Percentiles rank a stretch among this genome's conserved stretches.
Evolutionary conservation across 2,329 filamentous ascomycete genomes (phyloP).

Genomic region (Penicillium oxalicum): DNA sequence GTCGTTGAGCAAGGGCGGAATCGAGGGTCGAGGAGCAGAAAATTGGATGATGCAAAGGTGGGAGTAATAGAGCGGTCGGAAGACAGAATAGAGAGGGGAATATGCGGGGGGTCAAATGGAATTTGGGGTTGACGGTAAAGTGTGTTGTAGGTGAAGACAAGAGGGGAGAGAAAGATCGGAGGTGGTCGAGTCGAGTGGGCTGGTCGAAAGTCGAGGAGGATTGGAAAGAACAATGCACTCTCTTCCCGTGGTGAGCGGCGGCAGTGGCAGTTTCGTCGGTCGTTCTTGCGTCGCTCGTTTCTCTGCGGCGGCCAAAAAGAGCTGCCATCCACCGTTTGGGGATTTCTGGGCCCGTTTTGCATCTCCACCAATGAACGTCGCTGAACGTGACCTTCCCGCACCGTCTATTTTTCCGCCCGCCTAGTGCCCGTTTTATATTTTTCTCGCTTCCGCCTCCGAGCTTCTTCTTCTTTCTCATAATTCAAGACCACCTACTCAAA

Average conservation of each 20-base stretch:
- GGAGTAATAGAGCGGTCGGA: not conserved
- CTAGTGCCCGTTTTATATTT: constrained; percentile 10
- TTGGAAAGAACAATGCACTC: no score
- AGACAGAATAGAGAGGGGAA: not conserved
- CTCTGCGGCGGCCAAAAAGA: no score
- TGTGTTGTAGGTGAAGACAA: no score
- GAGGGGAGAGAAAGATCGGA: no score
- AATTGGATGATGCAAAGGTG: constrained; percentile 2
- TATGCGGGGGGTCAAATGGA: no score
- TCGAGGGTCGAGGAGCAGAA: constrained; percentile 3
- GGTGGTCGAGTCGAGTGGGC: not conserved
- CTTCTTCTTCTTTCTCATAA: constrained; percentile 27
- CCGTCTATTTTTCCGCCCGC: constrained; percentile 27
- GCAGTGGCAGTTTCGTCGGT: no score
- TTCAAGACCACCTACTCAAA: constrained; percentile 68
- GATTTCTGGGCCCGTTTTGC: constrained; percentile 4
- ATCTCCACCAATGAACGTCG: constrained; percentile 24
- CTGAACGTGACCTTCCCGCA: constrained; percentile 23
- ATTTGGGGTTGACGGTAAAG: no score
- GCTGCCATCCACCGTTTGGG: no score
- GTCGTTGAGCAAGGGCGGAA: not conserved
- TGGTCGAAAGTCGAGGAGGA: not conserved
- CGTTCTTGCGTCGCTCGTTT: no score
- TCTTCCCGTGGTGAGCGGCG: no score
- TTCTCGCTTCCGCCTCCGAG: constrained; percentile 9